phyloP scores from a whole-genome alignment of 495 filamentous ascomycete genomes.

The Chaetomium cochliodes region DNA sequence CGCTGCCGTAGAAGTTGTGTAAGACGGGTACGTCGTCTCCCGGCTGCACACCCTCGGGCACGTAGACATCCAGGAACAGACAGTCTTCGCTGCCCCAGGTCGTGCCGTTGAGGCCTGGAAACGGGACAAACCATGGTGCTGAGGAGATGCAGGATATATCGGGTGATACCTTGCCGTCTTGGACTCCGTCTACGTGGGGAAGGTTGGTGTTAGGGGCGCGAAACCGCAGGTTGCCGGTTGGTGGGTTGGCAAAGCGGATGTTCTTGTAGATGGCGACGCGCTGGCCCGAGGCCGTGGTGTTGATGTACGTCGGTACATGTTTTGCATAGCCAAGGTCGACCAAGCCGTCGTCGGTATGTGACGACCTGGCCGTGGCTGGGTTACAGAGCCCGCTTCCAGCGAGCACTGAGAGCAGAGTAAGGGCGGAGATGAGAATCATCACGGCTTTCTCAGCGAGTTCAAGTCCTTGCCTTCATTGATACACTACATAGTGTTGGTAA shows the following conservation, averaged over 20 bases:
- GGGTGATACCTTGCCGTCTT: slow-evolving; percentile 3
- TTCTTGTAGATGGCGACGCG: slow-evolving; percentile 18
- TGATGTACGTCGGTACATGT: slow-evolving; percentile 11
- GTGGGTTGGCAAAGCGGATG: slow-evolving; percentile 21
- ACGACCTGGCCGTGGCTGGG: neutral
- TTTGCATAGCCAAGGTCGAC: slow-evolving; percentile 11
- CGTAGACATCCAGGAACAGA: slow-evolving; percentile 20
- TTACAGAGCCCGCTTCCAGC: neutral
- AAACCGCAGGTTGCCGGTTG: slow-evolving; percentile 15
- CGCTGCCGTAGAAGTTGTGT: slow-evolving; percentile 14
- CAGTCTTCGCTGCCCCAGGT: slow-evolving; percentile 21
- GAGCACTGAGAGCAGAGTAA: neutral
- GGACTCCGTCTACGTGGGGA: neutral
- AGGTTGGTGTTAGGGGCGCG: slow-evolving; percentile 5
- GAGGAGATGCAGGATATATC: slow-evolving; percentile 19
- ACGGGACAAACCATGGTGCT: neutral
- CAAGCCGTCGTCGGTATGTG: neutral
- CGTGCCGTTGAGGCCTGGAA: slow-evolving; percentile 13
- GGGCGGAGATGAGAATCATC: neutral
- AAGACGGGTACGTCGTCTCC: slow-evolving; percentile 15
- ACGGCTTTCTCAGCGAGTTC: neutral
- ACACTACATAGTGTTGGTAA: too few species aligned
- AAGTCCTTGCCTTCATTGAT: too few species aligned
- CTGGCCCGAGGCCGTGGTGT: slow-evolving; percentile 16
- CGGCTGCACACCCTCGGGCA: slow-evolving; percentile 9